Conservation (phyloP, 176 grass and related monocot genomes). For the Triticum turgidum region DNA sequence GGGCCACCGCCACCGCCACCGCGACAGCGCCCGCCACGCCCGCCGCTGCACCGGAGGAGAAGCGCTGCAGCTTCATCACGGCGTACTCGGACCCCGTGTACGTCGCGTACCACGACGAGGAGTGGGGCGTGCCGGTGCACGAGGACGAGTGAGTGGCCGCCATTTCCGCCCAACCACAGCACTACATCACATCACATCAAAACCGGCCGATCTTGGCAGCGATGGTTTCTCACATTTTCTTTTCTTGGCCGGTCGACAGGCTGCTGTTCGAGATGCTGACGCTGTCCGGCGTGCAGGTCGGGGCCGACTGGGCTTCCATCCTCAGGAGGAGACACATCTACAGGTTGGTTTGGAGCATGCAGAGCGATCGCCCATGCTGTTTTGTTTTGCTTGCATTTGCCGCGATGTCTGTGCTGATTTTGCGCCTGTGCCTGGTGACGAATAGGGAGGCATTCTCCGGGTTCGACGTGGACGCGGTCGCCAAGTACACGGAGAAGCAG, state of each 20-base stretch:
- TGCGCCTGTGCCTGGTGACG: neutral
- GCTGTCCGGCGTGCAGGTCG: conserved; percentile 85
- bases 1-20: neutral
- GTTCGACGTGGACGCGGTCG: conserved; percentile 69
- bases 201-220: too few relatives aligned
- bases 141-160: conserved; percentile 58
- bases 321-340: conserved; percentile 81
- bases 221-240: conserved; percentile 5
- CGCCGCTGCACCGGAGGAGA: conserved; percentile 46
- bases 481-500: conserved; percentile 78
- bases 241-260: conserved; percentile 20
- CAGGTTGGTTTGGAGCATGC: conserved; percentile 42
- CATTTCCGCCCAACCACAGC: neutral
- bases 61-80: conserved; percentile 95
- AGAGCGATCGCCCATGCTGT: neutral
- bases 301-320: conserved; percentile 85
- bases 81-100: conserved; percentile 76
- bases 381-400: neutral
- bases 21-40: neutral
- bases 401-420: conserved; percentile 26
- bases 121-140: conserved; percentile 89
- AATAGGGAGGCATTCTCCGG: conserved; percentile 82
- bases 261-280: conserved; percentile 88
- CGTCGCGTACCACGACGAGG: conserved; percentile 87
- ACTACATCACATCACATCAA: too few relatives aligned